Evolutionary conservation across 2,329 filamentous ascomycete species (phyloP).

Genomic region (Claviceps humidiphila): DNA sequence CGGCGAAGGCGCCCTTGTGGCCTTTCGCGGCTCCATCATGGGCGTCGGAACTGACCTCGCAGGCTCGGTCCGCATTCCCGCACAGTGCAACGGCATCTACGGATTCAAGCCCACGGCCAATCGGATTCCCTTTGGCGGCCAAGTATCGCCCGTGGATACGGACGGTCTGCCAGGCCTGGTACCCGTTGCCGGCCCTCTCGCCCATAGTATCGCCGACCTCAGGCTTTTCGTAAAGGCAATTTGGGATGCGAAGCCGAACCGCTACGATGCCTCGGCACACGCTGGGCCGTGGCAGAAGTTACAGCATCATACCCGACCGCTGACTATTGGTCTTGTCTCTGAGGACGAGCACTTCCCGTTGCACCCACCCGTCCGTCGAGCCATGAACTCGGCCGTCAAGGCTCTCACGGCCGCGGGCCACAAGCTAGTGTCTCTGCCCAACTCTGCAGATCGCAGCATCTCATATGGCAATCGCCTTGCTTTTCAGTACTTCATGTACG

Average conservation of each 20-base stretch:
- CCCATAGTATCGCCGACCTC: constrained; percentile 20
- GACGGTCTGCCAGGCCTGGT: constrained; percentile 11
- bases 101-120: constrained; percentile 42
- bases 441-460: constrained; percentile 7
- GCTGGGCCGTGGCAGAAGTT: constrained; percentile 32
- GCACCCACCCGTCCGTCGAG: constrained; percentile 35
- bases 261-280: constrained; percentile 26
- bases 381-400: constrained; percentile 26
- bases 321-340: constrained; percentile 35
- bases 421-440: constrained; percentile 22
- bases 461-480: constrained; percentile 7
- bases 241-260: constrained; percentile 27
- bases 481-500: constrained; percentile 1
- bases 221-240: constrained; percentile 22
- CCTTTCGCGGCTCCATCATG: constrained; percentile 12
- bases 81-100: constrained; percentile 42
- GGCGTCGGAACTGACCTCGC: constrained; percentile 15
- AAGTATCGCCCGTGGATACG: constrained; percentile 11
- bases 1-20: constrained; percentile 12
- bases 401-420: constrained; percentile 31
- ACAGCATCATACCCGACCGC: constrained; percentile 6
- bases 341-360: constrained; percentile 34
- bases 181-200: constrained; percentile 29
- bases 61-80: constrained; percentile 38
- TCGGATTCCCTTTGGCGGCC: constrained; percentile 32